Conservation (phyloP, 2,329 filamentous ascomycete genomes). For the Cercospora sp. region DNA sequence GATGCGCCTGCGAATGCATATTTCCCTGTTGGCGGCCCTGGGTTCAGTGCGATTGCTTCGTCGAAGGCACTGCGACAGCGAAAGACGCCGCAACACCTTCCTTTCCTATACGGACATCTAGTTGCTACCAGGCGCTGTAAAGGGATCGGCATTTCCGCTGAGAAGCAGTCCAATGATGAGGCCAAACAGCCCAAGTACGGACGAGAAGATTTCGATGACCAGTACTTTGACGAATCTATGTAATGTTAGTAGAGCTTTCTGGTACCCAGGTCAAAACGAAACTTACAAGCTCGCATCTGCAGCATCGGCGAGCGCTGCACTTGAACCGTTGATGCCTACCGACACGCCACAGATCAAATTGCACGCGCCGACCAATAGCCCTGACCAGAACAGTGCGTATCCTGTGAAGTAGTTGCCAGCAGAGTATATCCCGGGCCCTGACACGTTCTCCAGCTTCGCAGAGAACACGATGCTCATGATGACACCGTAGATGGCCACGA, state of each 20-base stretch:
- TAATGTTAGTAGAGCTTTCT: constrained; percentile 13
- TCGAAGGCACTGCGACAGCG: background rate
- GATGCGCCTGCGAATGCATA: constrained; percentile 11
- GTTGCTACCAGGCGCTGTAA: constrained; percentile 45
- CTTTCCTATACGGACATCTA: background rate
- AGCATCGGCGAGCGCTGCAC: constrained; percentile 92
- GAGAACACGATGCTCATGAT: constrained; percentile 99
- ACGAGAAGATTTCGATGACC: constrained; percentile 99
- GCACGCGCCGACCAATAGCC: constrained; percentile 90
- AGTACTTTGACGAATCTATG: constrained; percentile 94
- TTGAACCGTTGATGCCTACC: constrained; percentile 96
- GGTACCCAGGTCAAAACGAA: background rate
- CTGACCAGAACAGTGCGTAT: constrained; percentile 93
- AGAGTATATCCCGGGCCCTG: constrained; percentile 66
- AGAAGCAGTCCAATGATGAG: constrained; percentile 91
- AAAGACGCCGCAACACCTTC: background rate
- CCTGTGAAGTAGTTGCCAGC: constrained; percentile 88
- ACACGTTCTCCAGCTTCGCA: constrained; percentile 71
- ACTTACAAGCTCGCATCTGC: constrained; percentile 85
- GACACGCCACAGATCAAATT: constrained; percentile 95
- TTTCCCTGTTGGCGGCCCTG: too few relatives aligned
- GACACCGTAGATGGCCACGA: constrained; percentile 99
- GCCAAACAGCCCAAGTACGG: constrained; percentile 92
- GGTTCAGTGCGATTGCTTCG: too few relatives aligned
- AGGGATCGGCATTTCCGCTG: constrained; percentile 77